Evolutionary conservation across 1,284 basidiomycete genomes (phyloP).

Genomic region (Papiliotrema laurentii): DNA sequence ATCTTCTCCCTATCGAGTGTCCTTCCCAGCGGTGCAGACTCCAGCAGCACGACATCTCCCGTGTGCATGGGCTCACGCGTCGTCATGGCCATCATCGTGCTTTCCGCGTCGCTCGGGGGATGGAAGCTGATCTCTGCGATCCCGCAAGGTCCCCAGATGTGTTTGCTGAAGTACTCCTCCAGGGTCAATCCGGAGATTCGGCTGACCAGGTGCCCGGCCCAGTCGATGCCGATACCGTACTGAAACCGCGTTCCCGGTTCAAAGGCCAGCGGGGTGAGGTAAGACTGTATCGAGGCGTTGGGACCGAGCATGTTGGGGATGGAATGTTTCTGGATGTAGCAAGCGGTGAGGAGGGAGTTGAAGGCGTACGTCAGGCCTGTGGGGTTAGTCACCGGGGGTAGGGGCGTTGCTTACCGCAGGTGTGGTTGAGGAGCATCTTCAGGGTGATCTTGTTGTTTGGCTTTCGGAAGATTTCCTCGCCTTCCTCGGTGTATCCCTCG

Average conservation of each 20-base stretch:
- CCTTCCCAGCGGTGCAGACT: neutral
- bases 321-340: slow-evolving; percentile 8
- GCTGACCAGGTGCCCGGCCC: slow-evolving; percentile 34
- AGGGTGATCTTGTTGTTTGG: slow-evolving; percentile 31
- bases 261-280: slow-evolving; percentile 24
- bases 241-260: slow-evolving; percentile 31
- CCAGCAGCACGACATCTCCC: neutral
- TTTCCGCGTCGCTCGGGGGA: slow-evolving; percentile 18
- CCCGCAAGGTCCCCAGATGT: slow-evolving; percentile 37
- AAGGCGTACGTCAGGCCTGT: neutral
- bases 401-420: slow-evolving; percentile 23
- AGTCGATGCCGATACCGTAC: slow-evolving; percentile 40
- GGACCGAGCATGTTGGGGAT: slow-evolving; percentile 10
- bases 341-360: slow-evolving; percentile 5
- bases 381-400: slow-evolving; percentile 3
- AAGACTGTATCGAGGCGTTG: slow-evolving; percentile 8
- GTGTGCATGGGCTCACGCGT: neutral
- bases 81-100: slow-evolving; percentile 15
- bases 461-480: slow-evolving; percentile 18
- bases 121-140: slow-evolving; percentile 29
- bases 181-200: slow-evolving; percentile 28
- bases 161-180: slow-evolving; percentile 32
- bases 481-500: slow-evolving; percentile 25
- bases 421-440: slow-evolving; percentile 34
- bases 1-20: slow-evolving; percentile 4